phyloP scores from a whole-genome alignment of 108 stramenopile genomes.

The Discostella stelligeroides region DNA sequence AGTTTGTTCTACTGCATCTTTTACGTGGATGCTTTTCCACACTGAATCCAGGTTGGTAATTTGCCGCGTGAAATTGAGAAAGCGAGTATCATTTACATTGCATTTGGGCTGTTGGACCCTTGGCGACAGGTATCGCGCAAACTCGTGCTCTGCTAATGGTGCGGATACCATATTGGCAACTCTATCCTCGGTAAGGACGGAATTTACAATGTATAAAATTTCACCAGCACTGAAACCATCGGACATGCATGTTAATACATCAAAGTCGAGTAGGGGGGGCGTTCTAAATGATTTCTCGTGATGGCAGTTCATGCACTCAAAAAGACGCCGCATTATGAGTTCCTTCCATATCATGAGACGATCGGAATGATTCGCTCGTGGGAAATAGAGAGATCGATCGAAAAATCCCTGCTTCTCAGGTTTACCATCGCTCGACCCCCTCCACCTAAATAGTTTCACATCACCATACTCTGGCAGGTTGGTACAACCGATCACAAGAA shows the following conservation, averaged over 20 bases:
- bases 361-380: slow-evolving; percentile 70
- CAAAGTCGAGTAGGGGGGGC: slow-evolving; percentile 52
- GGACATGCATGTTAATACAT: slow-evolving; percentile 65
- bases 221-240: slow-evolving; percentile 76
- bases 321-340: slow-evolving; percentile 47
- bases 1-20: slow-evolving; percentile 46
- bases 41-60: slow-evolving; percentile 60
- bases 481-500: slow-evolving; percentile 74
- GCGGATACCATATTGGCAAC: slow-evolving; percentile 45
- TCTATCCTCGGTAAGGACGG: slow-evolving; percentile 58
- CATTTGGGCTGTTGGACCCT: neutral
- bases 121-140: slow-evolving; percentile 35
- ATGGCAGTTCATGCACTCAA: neutral
- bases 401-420: slow-evolving; percentile 74
- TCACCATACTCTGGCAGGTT: slow-evolving; percentile 66
- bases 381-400: slow-evolving; percentile 73
- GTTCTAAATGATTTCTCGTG: neutral
- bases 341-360: slow-evolving; percentile 68
- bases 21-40: slow-evolving; percentile 52
- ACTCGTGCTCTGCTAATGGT: slow-evolving; percentile 53
- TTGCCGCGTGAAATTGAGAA: slow-evolving; percentile 58
- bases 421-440: slow-evolving; percentile 45
- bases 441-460: slow-evolving; percentile 60
- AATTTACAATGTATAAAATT: slow-evolving; percentile 51
- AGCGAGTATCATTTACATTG: slow-evolving; percentile 32